Evolutionary conservation across 352 stramenopile genomes (phyloP), one percentile per base, ranked within the genome.

Genomic region (Aphanomyces stellatus): DNA sequence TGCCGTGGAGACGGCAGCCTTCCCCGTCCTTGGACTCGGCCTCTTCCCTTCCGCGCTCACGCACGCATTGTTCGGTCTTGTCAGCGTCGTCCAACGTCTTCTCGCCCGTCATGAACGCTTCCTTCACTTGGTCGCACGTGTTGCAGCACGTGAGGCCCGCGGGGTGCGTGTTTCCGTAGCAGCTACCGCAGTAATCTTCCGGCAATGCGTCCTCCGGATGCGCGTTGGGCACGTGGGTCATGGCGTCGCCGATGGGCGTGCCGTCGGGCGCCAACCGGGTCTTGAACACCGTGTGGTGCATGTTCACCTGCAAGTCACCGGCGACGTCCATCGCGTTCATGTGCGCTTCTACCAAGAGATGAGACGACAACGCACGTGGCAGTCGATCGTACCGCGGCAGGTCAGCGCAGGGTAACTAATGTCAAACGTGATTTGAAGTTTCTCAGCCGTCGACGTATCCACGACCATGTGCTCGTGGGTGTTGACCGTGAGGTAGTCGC

Each of bases 281-380:
- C 79, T 98, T 99, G 48, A 90, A 79, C 59, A 99, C 85, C 6
- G 88, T 96, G 67, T 99, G 93, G 69, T 98, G 92, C 72, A 99
- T 90, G 71, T 98, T 87, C 30, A 99, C 79, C 74, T 99, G 96
- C 64, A 98, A 89, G 69, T 99, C 96, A 17, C 97, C 97, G 1
- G 96, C 96, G 40, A 99, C 94, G 75, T 99, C 97, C 88, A 99
- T 99, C 3, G 94, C 93, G 78, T 99, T 98, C 41, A 99, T 76
- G 73, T 99, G 95, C 31, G 98, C 85, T 75, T 99, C 95, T 80
- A 53, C 25, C 34, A 7, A 65, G 28, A 15, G 17, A 11, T 69
- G 8, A 3, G 8, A 59, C 19, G 28, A 34, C n/a, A 28, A 51
- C 15, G 30, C 37, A 51, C 15, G 13, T 46, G 11, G 60, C 27